phyloP scores from a whole-genome alignment of 192 early-diverging fungal species.

The Backusella sp. region DNA sequence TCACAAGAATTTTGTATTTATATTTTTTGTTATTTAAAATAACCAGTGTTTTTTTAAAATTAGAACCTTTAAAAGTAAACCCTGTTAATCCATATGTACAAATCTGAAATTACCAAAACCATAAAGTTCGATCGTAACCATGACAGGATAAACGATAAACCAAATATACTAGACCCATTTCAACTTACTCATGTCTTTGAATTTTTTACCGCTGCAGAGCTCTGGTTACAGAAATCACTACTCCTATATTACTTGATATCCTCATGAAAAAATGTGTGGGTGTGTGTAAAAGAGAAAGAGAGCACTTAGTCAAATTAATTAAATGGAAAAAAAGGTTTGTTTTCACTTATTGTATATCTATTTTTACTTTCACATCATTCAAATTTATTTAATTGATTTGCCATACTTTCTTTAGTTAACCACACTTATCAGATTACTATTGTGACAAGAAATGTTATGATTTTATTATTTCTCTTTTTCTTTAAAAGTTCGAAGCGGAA shows the following conservation, averaged over 20 bases:
- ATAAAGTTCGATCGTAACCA: background rate
- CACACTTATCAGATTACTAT: slow-evolving; percentile 5
- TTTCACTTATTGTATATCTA: background rate
- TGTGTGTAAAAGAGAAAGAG: background rate
- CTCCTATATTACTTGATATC: slow-evolving; percentile 4
- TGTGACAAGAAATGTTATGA: background rate
- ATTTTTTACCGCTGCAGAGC: slow-evolving; percentile 4
- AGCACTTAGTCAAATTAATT: background rate
- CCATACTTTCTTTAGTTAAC: slow-evolving; percentile 1
- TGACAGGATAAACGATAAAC: slow-evolving; percentile 5
- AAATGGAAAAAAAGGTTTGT: background rate
- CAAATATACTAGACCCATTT: background rate
- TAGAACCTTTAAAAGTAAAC: background rate
- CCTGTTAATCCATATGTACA: background rate
- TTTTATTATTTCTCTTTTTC: background rate
- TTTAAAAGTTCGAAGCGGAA: background rate
- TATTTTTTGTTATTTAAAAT: background rate
- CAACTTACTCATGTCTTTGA: background rate
- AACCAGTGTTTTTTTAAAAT: background rate
- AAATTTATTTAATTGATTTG: slow-evolving; percentile 7
- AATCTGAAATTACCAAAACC: background rate
- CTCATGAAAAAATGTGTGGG: background rate
- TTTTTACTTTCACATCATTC: background rate
- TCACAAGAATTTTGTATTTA: background rate
- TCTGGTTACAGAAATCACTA: slow-evolving; percentile 5